These are phyloP conservation scores for Daldinia sp. DNA, from an alignment of 2,329 filamentous ascomycete species.

Conservation along the genomic window DNA sequence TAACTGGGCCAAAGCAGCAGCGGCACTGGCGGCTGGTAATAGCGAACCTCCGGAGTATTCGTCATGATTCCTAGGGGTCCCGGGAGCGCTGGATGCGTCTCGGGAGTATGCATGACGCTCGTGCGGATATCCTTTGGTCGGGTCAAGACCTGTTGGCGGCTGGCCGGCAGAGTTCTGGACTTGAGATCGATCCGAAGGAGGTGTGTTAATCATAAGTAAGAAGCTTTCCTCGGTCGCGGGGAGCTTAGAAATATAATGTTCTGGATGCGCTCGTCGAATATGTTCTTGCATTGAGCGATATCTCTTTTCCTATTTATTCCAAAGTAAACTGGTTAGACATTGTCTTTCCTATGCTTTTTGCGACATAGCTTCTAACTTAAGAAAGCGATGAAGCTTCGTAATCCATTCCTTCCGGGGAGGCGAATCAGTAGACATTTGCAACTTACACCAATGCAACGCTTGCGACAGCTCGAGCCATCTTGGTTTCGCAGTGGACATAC, in stretches of 20 bases:
- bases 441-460: slow-evolving; percentile 98
- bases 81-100: slow-evolving; percentile 74
- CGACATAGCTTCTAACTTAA: slow-evolving; percentile 13
- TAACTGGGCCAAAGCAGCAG: slow-evolving; percentile 87
- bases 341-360: slow-evolving; percentile 5
- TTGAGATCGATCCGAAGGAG: slow-evolving; percentile 78
- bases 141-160: slow-evolving; percentile 47
- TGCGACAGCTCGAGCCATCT: slow-evolving; percentile 96
- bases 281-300: slow-evolving; percentile 99
- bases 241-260: slow-evolving; percentile 97
- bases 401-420: slow-evolving; percentile 19
- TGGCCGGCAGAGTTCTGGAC: slow-evolving; percentile 53
- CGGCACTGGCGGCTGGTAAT: slow-evolving; percentile 79
- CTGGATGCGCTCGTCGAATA: slow-evolving; percentile 94
- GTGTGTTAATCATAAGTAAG: slow-evolving; percentile 92
- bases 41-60: slow-evolving; percentile 74
- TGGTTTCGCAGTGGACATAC: slow-evolving; percentile 96
- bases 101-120: slow-evolving; percentile 76
- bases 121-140: slow-evolving; percentile 64
- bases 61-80: slow-evolving; percentile 76
- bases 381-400: slow-evolving; percentile 23
- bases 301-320: slow-evolving; percentile 79
- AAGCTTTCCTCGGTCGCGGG: slow-evolving; percentile 99
- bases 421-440: slow-evolving; percentile 40
- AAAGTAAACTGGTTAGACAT: slow-evolving; percentile 45